Conservation (phyloP, 768 basidiomycete species). For the Arthromyces matolae region DNA sequence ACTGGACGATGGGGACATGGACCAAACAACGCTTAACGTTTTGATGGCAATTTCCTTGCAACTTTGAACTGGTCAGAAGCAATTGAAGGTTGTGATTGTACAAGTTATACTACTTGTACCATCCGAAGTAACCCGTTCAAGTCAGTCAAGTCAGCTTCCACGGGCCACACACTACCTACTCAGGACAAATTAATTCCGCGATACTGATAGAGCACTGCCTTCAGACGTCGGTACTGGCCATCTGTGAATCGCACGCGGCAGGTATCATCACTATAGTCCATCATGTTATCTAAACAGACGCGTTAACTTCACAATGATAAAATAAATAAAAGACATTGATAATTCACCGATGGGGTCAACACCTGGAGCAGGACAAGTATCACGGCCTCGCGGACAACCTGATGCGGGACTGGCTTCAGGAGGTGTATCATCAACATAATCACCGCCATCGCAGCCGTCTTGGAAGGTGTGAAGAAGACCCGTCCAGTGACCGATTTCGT, state of each 20-base stretch:
- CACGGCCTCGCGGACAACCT: slow-evolving; percentile 31
- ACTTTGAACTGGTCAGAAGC: no score
- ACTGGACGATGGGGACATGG: no score
- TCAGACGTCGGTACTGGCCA: not conserved
- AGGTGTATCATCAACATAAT: slow-evolving; percentile 30
- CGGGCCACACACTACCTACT: no score
- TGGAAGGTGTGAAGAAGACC: slow-evolving; percentile 39
- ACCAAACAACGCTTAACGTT: no score
- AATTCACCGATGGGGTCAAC: slow-evolving; percentile 34
- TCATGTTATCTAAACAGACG: slow-evolving; percentile 1
- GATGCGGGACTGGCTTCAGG: slow-evolving; percentile 29
- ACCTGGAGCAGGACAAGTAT: slow-evolving; percentile 32
- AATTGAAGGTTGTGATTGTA: no score
- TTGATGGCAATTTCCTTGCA: no score
- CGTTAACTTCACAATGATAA: not conserved
- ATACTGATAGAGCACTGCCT: not conserved
- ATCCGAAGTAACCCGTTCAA: no score
- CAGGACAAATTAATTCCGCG: not conserved
- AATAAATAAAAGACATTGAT: not conserved
- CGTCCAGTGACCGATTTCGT: slow-evolving; percentile 38
- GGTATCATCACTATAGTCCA: slow-evolving; percentile 6
- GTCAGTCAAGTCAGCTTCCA: no score
- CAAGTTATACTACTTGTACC: no score
- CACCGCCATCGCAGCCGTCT: slow-evolving; percentile 26
- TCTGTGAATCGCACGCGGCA: not conserved